Evolutionary conservation across 1,139 yeast genomes (phyloP).

Genomic region (Geotrichum fermentans): DNA sequence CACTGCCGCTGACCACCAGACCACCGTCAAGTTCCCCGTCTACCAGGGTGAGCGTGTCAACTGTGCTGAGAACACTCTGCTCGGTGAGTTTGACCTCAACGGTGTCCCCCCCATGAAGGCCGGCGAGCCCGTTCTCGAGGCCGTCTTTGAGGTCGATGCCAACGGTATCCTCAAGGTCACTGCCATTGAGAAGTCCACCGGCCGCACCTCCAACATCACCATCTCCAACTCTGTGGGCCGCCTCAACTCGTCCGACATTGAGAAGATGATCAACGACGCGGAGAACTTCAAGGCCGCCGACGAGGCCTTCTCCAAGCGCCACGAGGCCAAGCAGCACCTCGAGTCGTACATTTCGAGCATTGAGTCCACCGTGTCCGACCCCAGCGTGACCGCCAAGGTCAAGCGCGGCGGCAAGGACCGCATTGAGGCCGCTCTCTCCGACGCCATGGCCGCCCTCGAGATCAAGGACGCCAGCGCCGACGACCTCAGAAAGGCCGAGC

Average conservation of each 20-base stretch:
- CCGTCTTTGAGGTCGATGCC: conserved; percentile 98
- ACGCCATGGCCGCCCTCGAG: conserved; percentile 97
- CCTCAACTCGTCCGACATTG: conserved; percentile 95
- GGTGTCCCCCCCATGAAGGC: conserved; percentile 99
- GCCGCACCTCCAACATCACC: conserved; percentile 98
- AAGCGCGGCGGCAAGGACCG: conserved; percentile 97
- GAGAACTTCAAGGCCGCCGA: conserved; percentile 98
- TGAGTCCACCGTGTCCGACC: conserved; percentile 96
- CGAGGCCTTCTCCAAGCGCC: conserved; percentile 99
- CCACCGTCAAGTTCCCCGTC: conserved; percentile 99
- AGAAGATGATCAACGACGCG: conserved; percentile 97
- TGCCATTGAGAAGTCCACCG: conserved; percentile 98
- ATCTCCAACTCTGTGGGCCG: conserved; percentile 99
- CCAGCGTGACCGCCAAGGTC: conserved; percentile 95
- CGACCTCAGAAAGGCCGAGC: conserved; percentile 98
- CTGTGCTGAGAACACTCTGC: conserved; percentile 97
- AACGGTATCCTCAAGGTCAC: conserved; percentile 99
- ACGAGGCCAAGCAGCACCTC: conserved; percentile 98
- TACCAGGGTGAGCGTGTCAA: conserved; percentile 99
- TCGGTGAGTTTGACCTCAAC: conserved; percentile 99
- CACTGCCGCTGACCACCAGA: conserved; percentile 98
- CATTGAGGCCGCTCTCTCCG: conserved; percentile 97
- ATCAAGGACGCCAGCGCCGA: conserved; percentile 95
- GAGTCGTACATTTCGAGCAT: conserved; percentile 94
- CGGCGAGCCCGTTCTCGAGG: conserved; percentile 99